Conservation (phyloP, 805 yeast species). For the Cyberlindnera japonica region DNA sequence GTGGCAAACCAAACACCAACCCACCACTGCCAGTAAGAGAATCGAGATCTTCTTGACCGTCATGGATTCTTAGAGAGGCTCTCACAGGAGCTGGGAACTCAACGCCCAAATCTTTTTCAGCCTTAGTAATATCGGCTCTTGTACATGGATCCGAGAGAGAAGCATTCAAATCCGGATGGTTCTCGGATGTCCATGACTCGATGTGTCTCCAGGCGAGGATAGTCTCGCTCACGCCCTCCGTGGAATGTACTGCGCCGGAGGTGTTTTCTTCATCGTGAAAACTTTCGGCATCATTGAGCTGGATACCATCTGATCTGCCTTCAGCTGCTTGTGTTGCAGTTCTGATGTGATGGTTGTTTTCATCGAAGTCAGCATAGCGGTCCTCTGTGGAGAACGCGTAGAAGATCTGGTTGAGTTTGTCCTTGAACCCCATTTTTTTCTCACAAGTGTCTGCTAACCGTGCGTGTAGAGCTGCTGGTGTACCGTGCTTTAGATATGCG, state of each 20-base stretch:
- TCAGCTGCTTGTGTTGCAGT: slow-evolving; percentile 24
- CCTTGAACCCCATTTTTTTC: slow-evolving; percentile 40
- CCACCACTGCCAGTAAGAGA: slow-evolving; percentile 68
- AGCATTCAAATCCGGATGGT: slow-evolving; percentile 78
- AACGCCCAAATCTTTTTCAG: slow-evolving; percentile 77
- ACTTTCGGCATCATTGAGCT: slow-evolving; percentile 28
- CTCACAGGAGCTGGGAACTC: slow-evolving; percentile 76
- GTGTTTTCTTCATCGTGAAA: slow-evolving; percentile 34
- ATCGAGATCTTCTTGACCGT: slow-evolving; percentile 84
- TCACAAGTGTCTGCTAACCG: not conserved
- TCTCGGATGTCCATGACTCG: slow-evolving; percentile 73
- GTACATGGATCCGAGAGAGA: slow-evolving; percentile 80
- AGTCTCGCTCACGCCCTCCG: slow-evolving; percentile 70
- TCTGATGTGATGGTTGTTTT: slow-evolving; percentile 37
- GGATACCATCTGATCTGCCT: slow-evolving; percentile 14
- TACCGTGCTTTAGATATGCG: no score
- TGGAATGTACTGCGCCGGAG: slow-evolving; percentile 29
- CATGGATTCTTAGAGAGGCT: slow-evolving; percentile 77
- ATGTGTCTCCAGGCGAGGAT: slow-evolving; percentile 86
- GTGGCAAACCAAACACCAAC: slow-evolving; percentile 71
- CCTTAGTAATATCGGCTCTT: slow-evolving; percentile 69
- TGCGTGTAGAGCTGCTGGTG: not conserved
- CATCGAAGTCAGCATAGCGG: slow-evolving; percentile 64
- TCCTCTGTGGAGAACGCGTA: slow-evolving; percentile 65
- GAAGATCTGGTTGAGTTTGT: slow-evolving; percentile 52